Evolutionary conservation across 2,329 filamentous ascomycete species (phyloP).

Genomic region (Camillea tinctor): DNA sequence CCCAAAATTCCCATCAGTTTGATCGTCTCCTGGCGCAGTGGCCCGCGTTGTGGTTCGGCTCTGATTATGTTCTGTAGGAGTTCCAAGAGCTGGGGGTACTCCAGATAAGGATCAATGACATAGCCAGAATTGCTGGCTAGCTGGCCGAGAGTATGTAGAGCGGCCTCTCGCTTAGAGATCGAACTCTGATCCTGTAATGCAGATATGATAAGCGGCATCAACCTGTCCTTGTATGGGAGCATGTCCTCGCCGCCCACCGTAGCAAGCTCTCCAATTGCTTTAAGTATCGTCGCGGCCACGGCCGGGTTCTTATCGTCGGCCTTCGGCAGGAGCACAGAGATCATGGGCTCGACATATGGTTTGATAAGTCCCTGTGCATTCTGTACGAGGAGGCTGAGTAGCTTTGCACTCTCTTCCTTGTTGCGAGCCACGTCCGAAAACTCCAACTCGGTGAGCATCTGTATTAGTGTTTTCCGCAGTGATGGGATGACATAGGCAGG

Average conservation of each 20-base stretch:
- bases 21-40: conserved; percentile 88
- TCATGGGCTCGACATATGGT: conserved; percentile 96
- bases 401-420: conserved; percentile 93
- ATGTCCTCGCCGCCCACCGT: conserved; percentile 94
- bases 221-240: conserved; percentile 81
- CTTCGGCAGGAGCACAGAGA: conserved; percentile 90
- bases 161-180: conserved; percentile 84
- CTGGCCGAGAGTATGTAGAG: conserved; percentile 85
- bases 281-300: conserved; percentile 91
- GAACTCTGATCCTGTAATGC: conserved; percentile 93
- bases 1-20: conserved; percentile 95
- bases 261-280: conserved; percentile 90
- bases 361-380: conserved; percentile 92
- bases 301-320: conserved; percentile 80
- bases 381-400: conserved; percentile 88
- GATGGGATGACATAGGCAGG: conserved; percentile 98
- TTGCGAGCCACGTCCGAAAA: conserved; percentile 92
- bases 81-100: conserved; percentile 90
- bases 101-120: conserved; percentile 92
- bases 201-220: conserved; percentile 95
- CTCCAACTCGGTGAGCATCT: conserved; percentile 92
- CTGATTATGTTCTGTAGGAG: conserved; percentile 93
- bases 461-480: conserved; percentile 88
- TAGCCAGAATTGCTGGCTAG: conserved; percentile 95
- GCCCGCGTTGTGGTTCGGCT: conserved; percentile 79